Conservation (phyloP, 1,284 basidiomycete genomes). For the Cryptococcus hybrid region DNA sequence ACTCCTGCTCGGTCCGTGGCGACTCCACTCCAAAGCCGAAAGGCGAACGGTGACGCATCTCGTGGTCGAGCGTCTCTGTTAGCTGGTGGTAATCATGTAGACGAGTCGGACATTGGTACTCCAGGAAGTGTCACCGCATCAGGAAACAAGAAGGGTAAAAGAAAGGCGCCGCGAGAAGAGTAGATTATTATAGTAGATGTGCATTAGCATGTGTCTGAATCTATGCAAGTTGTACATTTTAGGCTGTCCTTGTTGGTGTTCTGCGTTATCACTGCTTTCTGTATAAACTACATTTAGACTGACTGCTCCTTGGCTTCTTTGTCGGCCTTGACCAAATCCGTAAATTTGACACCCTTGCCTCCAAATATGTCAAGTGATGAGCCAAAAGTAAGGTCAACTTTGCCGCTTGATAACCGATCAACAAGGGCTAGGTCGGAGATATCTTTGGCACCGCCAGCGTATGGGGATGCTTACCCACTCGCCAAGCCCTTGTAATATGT, state of each 20-base stretch:
- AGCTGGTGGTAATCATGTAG: background rate
- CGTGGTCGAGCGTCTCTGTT: background rate
- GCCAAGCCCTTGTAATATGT: constrained; percentile 64
- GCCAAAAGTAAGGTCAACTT: constrained; percentile 93
- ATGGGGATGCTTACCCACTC: constrained; percentile 92
- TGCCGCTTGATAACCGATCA: constrained; percentile 73
- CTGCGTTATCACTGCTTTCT: no score
- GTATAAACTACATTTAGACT: background rate
- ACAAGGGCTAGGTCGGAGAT: constrained; percentile 83
- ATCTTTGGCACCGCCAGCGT: constrained; percentile 94
- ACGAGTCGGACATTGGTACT: constrained; percentile 4
- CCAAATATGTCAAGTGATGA: constrained; percentile 90
- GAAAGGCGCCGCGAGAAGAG: constrained; percentile 13
- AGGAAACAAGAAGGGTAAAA: constrained; percentile 14
- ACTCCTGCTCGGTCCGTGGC: background rate
- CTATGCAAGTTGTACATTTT: no score
- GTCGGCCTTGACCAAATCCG: constrained; percentile 60
- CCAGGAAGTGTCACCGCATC: constrained; percentile 2
- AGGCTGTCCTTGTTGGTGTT: no score
- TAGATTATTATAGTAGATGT: constrained; percentile 1
- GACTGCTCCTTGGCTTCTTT: constrained; percentile 21
- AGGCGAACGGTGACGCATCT: constrained; percentile 10
- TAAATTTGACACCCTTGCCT: constrained; percentile 67
- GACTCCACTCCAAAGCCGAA: constrained; percentile 5
- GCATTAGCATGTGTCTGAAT: background rate